These are phyloP conservation scores for Cocos nucifera DNA, from an alignment of 176 grass and related monocot species.

Conservation along the genomic window DNA sequence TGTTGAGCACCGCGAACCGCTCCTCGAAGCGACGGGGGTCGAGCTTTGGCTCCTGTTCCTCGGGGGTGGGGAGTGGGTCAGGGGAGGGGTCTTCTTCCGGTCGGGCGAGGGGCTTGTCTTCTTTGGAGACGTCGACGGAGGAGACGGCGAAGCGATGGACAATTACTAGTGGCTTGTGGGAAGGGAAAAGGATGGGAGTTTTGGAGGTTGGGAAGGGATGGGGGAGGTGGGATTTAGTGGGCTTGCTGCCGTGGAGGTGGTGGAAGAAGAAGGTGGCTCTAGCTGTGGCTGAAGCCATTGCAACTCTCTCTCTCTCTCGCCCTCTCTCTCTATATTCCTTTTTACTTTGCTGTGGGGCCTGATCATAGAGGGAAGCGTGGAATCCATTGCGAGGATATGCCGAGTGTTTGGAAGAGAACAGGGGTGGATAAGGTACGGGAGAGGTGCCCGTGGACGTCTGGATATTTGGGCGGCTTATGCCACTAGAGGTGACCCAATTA, in stretches of 20 bases:
- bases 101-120: conserved; percentile 46
- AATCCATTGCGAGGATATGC: too few relatives aligned
- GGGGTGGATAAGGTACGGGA: too few relatives aligned
- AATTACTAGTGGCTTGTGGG: background rate
- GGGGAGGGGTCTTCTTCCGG: background rate
- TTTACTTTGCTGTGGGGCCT: too few relatives aligned
- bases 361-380: too few relatives aligned
- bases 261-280: conserved; percentile 31
- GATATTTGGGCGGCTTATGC: too few relatives aligned
- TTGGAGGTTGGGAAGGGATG: background rate
- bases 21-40: conserved; percentile 67
- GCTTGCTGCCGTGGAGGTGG: conserved; percentile 18
- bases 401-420: too few relatives aligned
- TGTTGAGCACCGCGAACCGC: conserved; percentile 89
- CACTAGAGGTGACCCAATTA: too few relatives aligned
- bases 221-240: background rate
- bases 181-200: conserved; percentile 12
- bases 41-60: conserved; percentile 13
- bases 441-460: too few relatives aligned
- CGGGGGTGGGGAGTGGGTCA: conserved; percentile 2
- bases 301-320: background rate
- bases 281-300: conserved; percentile 47
- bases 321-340: background rate
- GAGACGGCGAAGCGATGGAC: conserved; percentile 20
- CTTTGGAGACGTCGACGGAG: conserved; percentile 71